A percentile compares a stretch with the other conserved stretches of the same genome.
Evolutionary conservation across 805 yeast species (phyloP).

Genomic region (Pichia paraexigua): DNA sequence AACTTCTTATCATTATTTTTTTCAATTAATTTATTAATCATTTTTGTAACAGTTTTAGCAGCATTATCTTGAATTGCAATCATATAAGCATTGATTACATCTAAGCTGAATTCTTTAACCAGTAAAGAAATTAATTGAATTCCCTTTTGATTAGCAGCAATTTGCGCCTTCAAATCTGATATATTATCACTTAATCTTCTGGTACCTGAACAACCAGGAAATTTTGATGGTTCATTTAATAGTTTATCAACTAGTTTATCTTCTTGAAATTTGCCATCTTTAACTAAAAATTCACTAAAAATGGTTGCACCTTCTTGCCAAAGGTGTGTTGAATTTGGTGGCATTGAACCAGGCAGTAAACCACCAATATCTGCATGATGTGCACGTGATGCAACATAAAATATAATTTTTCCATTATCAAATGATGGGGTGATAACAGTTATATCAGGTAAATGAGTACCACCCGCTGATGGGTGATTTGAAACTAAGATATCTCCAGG

Average conservation of each 20-base stretch:
- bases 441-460: conserved; percentile 83
- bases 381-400: conserved; percentile 90
- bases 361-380: conserved; percentile 98
- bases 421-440: conserved; percentile 91
- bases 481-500: conserved; percentile 74
- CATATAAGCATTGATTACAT: conserved; percentile 66
- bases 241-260: conserved; percentile 51
- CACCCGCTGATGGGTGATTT: conserved; percentile 80
- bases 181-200: conserved; percentile 77
- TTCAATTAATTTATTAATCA: conserved; percentile 37
- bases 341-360: conserved; percentile 87
- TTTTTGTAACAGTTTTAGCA: conserved; percentile 54
- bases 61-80: conserved; percentile 76
- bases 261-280: conserved; percentile 68
- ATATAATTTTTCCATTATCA: conserved; percentile 51
- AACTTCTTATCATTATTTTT: conserved; percentile 35
- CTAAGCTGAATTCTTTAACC: conserved; percentile 53
- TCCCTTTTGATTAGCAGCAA: conserved; percentile 86
- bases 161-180: conserved; percentile 77
- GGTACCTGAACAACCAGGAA: conserved; percentile 85
- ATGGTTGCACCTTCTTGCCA: conserved; percentile 92
- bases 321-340: conserved; percentile 78
- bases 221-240: conserved; percentile 66
- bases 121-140: conserved; percentile 54
- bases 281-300: conserved; percentile 65